These are phyloP conservation scores for Puccinia hordei DNA, from an alignment of 1,284 basidiomycete species.

Conservation along the genomic window DNA sequence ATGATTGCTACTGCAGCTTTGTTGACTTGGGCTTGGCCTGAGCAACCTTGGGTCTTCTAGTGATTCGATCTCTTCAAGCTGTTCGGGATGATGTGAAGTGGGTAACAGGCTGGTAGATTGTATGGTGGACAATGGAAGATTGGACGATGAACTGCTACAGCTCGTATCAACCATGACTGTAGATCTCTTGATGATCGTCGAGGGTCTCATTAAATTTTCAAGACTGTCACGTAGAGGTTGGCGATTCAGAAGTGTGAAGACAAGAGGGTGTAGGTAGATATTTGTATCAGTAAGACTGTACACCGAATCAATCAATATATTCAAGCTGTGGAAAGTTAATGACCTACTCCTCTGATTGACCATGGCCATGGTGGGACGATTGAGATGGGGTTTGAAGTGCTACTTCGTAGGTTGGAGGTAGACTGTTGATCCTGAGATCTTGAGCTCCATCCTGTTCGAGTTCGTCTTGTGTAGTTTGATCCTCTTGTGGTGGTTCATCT, in stretches of 20 bases:
- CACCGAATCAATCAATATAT: neutral
- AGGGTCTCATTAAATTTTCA: neutral
- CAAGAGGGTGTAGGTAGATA: neutral
- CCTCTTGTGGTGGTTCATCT: neutral
- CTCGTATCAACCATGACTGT: neutral
- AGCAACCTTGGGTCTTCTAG: neutral
- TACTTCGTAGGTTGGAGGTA: constrained; percentile 10
- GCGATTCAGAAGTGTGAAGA: neutral
- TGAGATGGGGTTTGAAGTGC: neutral
- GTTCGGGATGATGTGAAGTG: neutral
- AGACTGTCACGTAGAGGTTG: neutral
- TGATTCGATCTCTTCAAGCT: neutral
- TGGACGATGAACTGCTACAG: neutral
- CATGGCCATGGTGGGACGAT: too few species aligned
- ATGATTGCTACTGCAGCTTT: neutral
- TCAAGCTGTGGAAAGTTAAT: neutral
- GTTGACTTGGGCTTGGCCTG: neutral
- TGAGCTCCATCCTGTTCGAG: neutral
- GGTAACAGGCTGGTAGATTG: neutral
- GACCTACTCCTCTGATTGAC: neutral
- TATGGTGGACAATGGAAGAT: neutral
- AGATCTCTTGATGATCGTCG: neutral
- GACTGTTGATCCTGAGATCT: neutral
- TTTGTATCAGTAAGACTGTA: neutral
- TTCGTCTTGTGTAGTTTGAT: neutral